Evolutionary conservation across 2,329 filamentous ascomycete species (phyloP).

Genomic region (Colletotrichum falcatum): DNA sequence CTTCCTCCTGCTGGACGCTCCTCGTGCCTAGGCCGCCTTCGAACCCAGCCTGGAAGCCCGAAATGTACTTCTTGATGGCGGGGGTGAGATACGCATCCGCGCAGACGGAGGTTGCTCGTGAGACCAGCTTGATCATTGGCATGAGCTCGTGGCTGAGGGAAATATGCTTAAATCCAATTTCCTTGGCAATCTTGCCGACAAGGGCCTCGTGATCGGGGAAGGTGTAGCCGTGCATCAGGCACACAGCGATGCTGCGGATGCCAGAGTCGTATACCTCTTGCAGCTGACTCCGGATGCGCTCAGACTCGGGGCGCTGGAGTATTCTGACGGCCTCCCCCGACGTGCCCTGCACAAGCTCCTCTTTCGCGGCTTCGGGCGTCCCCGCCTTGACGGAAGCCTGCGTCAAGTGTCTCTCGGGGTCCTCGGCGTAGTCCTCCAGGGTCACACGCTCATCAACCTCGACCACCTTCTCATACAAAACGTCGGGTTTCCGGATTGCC

Average conservation of each 20-base stretch:
- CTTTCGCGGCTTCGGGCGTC: constrained; percentile 58
- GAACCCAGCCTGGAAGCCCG: constrained; percentile 84
- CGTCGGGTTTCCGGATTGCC: constrained; percentile 86
- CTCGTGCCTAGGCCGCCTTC: constrained; percentile 81
- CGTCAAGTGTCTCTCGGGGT: constrained; percentile 73
- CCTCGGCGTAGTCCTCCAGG: constrained; percentile 90
- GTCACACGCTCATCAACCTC: constrained; percentile 93
- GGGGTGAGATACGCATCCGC: constrained; percentile 86
- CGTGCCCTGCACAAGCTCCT: constrained; percentile 74
- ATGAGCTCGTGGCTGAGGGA: constrained; percentile 84
- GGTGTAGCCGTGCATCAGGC: constrained; percentile 92
- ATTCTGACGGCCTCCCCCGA: constrained; percentile 78
- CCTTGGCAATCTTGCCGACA: constrained; percentile 79
- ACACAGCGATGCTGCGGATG: constrained; percentile 87
- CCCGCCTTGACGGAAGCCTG: constrained; percentile 67
- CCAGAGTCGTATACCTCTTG: constrained; percentile 74
- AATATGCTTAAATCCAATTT: constrained; percentile 87
- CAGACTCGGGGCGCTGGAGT: constrained; percentile 65
- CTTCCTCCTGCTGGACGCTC: constrained; percentile 75
- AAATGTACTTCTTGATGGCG: constrained; percentile 79
- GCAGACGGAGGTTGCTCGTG: constrained; percentile 80
- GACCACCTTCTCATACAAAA: constrained; percentile 86
- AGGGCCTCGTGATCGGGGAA: constrained; percentile 87
- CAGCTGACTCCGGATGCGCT: constrained; percentile 65
- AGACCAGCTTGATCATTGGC: constrained; percentile 86